Base-by-base conservation (phyloP, 805 yeast species). In the Crinitomyces ghanaensis region DNA sequence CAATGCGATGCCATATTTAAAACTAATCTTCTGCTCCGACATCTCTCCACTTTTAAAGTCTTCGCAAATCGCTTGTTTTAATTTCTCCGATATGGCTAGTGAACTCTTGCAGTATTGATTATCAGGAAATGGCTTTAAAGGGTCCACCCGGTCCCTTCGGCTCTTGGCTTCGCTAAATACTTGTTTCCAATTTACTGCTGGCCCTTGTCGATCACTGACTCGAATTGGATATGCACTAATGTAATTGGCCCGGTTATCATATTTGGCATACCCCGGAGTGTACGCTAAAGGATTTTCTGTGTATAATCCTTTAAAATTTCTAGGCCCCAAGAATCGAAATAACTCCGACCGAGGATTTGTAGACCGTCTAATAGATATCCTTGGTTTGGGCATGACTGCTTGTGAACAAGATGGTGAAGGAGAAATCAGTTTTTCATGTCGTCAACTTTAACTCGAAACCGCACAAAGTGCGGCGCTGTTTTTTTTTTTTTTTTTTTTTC, bases 221-320 rank as follows among this genome's bases (percentile, higher is more conserved):
- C 47, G 38, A 25, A 51, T 36, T 5, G 53, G 51, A 39, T 43
- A 54, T 24, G 47, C 38, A 19, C 50, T 46, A 19, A 50, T 33
- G 40, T 39, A 50, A 21, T 45, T 46, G 12, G 35, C 42, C 28
- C 77, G 76, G 68, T 70, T 26, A 81, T 66, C 31, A 56, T 81
- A 84, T 51, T 77, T 79, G 27, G 93, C 68, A 72, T 82, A 84
- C 49, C 77, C 79, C 21, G 95, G 70, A 71, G 83, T 75, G 42
- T 66, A 65, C 47, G 68, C 74, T 56, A 82, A 79, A 53, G 77
- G 82, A 66, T 84, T 86, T 51, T 72, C 58, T 41, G 66, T 66
- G 55, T 82, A 81, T 44, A 82, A 84, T 13, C 95, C 95, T 54
- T 78, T 77, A 59, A 72, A 72, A 57, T 83, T 84, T 53, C 66